Evolutionary conservation across 306 rosid genomes (phyloP), one percentile per base, ranked within the genome.

Genomic region (Canavalia gladiata): DNA sequence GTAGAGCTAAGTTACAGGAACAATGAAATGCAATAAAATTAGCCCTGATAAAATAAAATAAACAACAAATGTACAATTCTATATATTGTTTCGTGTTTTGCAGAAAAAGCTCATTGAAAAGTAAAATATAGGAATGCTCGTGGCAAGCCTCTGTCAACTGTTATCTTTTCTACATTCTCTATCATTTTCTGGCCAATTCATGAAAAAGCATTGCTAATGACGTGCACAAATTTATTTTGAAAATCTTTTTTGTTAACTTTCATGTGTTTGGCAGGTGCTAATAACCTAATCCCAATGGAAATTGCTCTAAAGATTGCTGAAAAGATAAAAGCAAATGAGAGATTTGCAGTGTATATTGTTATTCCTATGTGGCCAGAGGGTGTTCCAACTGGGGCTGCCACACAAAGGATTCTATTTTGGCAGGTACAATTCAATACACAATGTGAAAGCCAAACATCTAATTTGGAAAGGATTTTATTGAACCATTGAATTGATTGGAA

Each of bases 341-440:
- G 99, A 87, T 95, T 95, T 55, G 94, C 97, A n/a, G 99, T 79
- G 28, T 95, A 95, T 87, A 88, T 95, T 74, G 88, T 95, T 64
- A 93, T 95, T 75, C 99, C 97, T 28, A 95, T 95, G 99, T 95
- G 99, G 99, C 97, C 97, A 7, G 97, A 95, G 85, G 99, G 99
- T 64, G 92, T 83, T 82, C 99, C 99, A 5, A 91, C 97, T 28
- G 99, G 95, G 75, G 88, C 88, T 73, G 95, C 99, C 74, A 93
- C 99, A 29, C 97, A 95, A 72, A 89, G 99, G 87, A 95, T 95
- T 88, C 88, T 95, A 43, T 95, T 86, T 90, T 95, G 97, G 99
- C 99, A 95, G 95, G 98, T 95, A 83, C 31, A 86, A 73, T 78
- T 64, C 60, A 63, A n/a, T 59, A 74, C 72, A 80, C 68, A 29